phyloP scores from a whole-genome alignment of 768 basidiomycete species.

The Leccinum olivaceopallidum region DNA sequence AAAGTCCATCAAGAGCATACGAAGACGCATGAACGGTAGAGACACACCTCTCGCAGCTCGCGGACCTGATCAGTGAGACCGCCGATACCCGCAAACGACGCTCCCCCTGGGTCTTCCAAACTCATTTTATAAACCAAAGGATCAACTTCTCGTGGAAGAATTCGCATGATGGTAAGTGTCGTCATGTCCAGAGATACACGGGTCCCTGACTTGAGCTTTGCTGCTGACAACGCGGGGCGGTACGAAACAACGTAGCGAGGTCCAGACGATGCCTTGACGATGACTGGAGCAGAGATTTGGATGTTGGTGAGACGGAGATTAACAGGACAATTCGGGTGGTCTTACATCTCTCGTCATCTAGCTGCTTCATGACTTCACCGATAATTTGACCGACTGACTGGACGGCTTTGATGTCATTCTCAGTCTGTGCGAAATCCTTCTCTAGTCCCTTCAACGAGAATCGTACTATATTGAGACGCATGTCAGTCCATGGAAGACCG shows the following conservation, averaged over 20 bases:
- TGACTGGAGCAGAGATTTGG: constrained; percentile 53
- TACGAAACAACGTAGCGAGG: constrained; percentile 99
- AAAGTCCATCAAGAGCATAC: neutral
- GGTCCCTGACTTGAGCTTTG: constrained; percentile 90
- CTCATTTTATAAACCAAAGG: constrained; percentile 99
- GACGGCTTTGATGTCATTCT: constrained; percentile 98
- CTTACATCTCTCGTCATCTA: constrained; percentile 96
- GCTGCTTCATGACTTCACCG: constrained; percentile 97
- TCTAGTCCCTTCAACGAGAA: constrained; percentile 89
- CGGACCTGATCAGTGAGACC: constrained; percentile 95
- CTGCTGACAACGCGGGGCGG: constrained; percentile 86
- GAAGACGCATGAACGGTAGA: neutral
- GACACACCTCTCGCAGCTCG: constrained; percentile 85
- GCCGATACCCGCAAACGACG: constrained; percentile 95
- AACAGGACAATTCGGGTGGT: constrained; percentile 8
- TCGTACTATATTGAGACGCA: constrained; percentile 57
- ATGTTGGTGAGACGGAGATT: neutral
- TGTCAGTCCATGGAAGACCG: neutral
- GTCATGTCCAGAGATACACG: constrained; percentile 99
- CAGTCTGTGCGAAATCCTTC: constrained; percentile 90
- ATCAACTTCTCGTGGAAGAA: constrained; percentile 95
- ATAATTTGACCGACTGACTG: constrained; percentile 99
- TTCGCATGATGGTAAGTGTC: constrained; percentile 97
- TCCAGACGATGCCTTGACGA: constrained; percentile 97
- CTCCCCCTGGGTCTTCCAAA: constrained; percentile 94